Base-by-base conservation (phyloP, 805 yeast species). In the Yamadazyma sp. region DNA sequence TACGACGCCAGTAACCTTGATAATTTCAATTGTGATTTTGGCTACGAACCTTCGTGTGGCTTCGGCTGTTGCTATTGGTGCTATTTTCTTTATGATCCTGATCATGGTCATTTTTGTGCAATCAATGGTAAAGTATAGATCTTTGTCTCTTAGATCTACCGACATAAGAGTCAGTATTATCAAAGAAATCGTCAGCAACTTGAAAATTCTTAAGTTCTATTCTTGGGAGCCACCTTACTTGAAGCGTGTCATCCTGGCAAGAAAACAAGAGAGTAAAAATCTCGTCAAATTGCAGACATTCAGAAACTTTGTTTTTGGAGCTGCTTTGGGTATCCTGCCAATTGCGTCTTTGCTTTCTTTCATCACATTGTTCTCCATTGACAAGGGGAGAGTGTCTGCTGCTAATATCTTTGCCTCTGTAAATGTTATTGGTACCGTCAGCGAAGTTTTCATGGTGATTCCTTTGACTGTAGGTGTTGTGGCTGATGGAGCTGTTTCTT, bases 161-260 rank as follows among this genome's bases (percentile, higher is more conserved):
- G 97, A 90, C 57, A 59, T 67, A 16, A 78, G 97, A 52, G 86
- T 90, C 15, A 71, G 77, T 30, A 68, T 76, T 31, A 79, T 88
- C 57, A 82, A 85, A 46, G 97, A 90, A 59, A 75, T 88, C 22
- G 65, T 90, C 43, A 78, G 74, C 52, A 78, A 83, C 47, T 74
- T 90, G 72, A 86, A 84, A 53, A 72, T 82, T 56, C 84, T 90
- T 57, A 90, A 90, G 64, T 84, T 75, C 56, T 90, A 88, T 57
- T 85, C 95, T 1, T 90, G 96, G 96, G 97, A 90, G 62, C 68
- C 68, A 20, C 88, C 96, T 0, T 90, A 87, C 55, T 69, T 71
- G 37, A 56, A 70, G 6, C 62, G 71, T 35, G 71, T 89, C 20
- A 54, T 75, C 11, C 67, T 65, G 10, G 65, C 77, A 18, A 76